These are phyloP conservation scores for Cercospora sp. DNA, from an alignment of 2,329 filamentous ascomycete genomes.

Conservation along the genomic window DNA sequence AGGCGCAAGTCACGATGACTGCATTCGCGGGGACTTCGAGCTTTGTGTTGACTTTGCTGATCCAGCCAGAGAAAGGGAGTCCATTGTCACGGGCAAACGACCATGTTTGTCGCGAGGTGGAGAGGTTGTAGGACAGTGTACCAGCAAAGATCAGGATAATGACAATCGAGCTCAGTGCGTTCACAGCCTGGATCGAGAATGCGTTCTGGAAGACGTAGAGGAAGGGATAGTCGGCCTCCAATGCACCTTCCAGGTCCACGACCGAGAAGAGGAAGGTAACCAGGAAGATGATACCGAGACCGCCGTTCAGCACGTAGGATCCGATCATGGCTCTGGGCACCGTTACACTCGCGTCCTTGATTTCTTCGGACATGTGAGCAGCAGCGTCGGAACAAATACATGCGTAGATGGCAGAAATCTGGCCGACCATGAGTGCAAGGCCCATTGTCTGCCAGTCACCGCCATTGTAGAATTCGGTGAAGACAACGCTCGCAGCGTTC, in stretches of 20 bases:
- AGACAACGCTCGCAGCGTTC: conserved; percentile 36
- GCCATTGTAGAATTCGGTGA: conserved; percentile 41
- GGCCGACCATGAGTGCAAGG: conserved; percentile 37
- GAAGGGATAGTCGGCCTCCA: conserved; percentile 33
- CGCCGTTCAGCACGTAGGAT: conserved; percentile 37
- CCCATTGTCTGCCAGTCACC: conserved; percentile 43
- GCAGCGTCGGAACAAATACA: conserved; percentile 27
- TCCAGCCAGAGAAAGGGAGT: conserved; percentile 28
- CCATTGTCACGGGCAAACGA: conserved; percentile 44
- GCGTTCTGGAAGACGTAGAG: conserved; percentile 38
- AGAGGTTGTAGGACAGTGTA: conserved; percentile 23
- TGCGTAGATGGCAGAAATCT: conserved; percentile 35
- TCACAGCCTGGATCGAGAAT: conserved; percentile 34
- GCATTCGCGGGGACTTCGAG: conserved; percentile 31
- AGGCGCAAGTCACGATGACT: conserved; percentile 27
- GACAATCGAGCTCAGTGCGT: conserved; percentile 28
- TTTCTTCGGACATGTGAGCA: conserved; percentile 35
- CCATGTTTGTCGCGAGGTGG: conserved; percentile 36
- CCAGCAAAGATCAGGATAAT: conserved; percentile 30
- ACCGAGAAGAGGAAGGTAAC: conserved; percentile 37
- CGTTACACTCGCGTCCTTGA: conserved; percentile 33
- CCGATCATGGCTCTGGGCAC: conserved; percentile 36
- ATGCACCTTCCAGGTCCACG: conserved; percentile 36
- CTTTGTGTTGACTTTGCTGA: conserved; percentile 21
- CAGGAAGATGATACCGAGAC: conserved; percentile 38